Conservation (phyloP, 805 yeast genomes). For the Saccharomycopsis selenospora region DNA sequence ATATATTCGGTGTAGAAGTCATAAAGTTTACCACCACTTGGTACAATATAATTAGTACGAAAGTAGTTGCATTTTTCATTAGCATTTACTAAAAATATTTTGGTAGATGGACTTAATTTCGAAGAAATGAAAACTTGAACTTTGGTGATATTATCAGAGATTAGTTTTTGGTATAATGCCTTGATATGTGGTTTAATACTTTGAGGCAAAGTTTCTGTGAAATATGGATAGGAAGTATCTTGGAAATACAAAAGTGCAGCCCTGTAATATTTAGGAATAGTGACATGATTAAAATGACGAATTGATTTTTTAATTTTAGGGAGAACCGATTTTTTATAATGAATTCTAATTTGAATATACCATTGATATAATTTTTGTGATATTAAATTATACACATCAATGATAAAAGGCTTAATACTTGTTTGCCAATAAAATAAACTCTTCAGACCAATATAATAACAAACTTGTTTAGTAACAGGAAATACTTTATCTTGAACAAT, state of each 20-base stretch:
- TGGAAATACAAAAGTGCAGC: background rate
- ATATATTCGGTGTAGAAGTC: background rate
- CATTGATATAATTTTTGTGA: background rate
- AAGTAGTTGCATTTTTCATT: background rate
- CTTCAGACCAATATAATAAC: no score
- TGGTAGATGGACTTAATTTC: background rate
- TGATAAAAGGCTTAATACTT: background rate
- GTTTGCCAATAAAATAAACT: background rate
- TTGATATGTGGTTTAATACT: background rate
- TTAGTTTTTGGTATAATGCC: background rate
- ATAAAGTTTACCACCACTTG: background rate
- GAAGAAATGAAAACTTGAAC: no score
- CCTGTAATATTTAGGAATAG: conserved; percentile 4
- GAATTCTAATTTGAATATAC: conserved; percentile 7
- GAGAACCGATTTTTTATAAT: background rate
- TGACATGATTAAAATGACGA: conserved; percentile 2
- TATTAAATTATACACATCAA: background rate
- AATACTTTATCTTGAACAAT: no score
- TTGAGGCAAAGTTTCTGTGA: background rate
- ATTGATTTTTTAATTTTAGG: conserved; percentile 4
- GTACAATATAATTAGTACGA: background rate
- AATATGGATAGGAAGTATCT: background rate
- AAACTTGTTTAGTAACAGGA: no score
- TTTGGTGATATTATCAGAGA: no score
- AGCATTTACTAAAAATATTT: background rate